Conservation (phyloP, 352 stramenopile genomes). For the Pythium sukuiense region DNA sequence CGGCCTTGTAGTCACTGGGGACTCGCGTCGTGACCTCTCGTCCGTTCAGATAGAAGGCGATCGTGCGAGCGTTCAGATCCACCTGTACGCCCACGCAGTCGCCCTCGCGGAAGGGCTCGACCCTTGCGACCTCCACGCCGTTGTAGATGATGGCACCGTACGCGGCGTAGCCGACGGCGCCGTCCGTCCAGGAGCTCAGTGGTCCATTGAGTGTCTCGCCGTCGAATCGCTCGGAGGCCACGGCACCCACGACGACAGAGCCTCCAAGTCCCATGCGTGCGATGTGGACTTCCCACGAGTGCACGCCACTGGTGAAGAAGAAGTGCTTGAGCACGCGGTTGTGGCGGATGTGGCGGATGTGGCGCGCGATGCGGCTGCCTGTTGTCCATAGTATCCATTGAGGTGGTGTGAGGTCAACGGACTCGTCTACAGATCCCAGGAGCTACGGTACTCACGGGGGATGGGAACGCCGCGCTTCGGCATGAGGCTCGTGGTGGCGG, state of each 20-base stretch:
- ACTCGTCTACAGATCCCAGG: neutral
- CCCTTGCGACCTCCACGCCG: conserved; percentile 34
- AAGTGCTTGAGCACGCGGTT: conserved; percentile 44
- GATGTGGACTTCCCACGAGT: conserved; percentile 52
- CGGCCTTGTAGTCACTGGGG: neutral
- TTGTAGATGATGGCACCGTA: conserved; percentile 38
- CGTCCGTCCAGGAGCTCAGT: conserved; percentile 16
- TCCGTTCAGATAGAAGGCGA: conserved; percentile 53
- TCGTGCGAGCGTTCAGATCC: conserved; percentile 43
- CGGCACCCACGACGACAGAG: conserved; percentile 37
- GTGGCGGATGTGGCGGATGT: conserved; percentile 23
- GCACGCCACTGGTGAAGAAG: conserved; percentile 53
- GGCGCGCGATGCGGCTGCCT: conserved; percentile 16
- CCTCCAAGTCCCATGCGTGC: conserved; percentile 29
- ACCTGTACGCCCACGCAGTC: conserved; percentile 46
- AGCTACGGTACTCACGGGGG: neutral
- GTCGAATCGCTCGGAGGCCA: conserved; percentile 24
- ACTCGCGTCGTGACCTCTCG: conserved; percentile 18
- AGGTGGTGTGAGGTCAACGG: neutral
- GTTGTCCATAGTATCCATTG: neutral
- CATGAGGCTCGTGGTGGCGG: neutral
- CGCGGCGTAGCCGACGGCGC: conserved; percentile 38
- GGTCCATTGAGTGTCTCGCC: conserved; percentile 24
- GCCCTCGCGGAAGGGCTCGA: conserved; percentile 33
- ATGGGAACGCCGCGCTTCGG: neutral